Conservation (phyloP, 2,329 filamentous ascomycete species). For the Stagonosporopsis chrysanthemi region DNA sequence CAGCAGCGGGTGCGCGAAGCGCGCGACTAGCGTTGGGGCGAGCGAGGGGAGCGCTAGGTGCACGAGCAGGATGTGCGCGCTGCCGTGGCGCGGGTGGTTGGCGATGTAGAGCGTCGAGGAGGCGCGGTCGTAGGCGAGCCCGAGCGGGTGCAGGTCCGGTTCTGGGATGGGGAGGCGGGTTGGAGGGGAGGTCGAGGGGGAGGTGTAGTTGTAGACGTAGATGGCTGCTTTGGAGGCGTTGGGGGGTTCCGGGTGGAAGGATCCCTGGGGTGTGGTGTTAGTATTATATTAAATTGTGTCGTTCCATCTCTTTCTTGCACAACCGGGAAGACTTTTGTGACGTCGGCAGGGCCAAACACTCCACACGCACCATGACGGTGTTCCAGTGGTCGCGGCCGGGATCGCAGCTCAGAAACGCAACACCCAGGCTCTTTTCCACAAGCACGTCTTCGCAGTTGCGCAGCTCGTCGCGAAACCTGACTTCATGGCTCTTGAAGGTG, state of each 20-base stretch:
- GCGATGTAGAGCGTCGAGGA: constrained; percentile 50
- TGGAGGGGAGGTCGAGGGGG: constrained; percentile 22
- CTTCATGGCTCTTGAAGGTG: constrained; percentile 36
- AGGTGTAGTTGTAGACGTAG: constrained; percentile 52
- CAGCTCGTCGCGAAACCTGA: constrained; percentile 47
- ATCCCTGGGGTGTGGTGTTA: constrained; percentile 31
- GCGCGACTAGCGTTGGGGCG: constrained; percentile 40
- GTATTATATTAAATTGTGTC: too few species aligned
- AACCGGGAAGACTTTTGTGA: too few species aligned
- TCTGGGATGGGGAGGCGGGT: constrained; percentile 31
- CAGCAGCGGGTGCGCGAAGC: constrained; percentile 43
- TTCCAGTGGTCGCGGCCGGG: constrained; percentile 55
- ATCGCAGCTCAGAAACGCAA: constrained; percentile 55
- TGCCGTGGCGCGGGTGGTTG: constrained; percentile 48
- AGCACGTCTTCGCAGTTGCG: constrained; percentile 56
- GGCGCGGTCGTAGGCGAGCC: constrained; percentile 47
- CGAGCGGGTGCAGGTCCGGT: constrained; percentile 53
- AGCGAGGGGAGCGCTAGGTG: constrained; percentile 30
- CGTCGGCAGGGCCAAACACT: too few species aligned
- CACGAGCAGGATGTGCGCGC: constrained; percentile 46
- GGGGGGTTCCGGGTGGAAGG: constrained; percentile 33
- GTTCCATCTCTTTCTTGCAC: too few species aligned
- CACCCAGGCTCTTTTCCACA: constrained; percentile 41
- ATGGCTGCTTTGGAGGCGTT: constrained; percentile 37
- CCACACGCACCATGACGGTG: constrained; percentile 52